Evolutionary conservation across 2,329 filamentous ascomycete species (phyloP), one percentile per base, ranked within the genome.

Genomic region (Fusarium piperis): DNA sequence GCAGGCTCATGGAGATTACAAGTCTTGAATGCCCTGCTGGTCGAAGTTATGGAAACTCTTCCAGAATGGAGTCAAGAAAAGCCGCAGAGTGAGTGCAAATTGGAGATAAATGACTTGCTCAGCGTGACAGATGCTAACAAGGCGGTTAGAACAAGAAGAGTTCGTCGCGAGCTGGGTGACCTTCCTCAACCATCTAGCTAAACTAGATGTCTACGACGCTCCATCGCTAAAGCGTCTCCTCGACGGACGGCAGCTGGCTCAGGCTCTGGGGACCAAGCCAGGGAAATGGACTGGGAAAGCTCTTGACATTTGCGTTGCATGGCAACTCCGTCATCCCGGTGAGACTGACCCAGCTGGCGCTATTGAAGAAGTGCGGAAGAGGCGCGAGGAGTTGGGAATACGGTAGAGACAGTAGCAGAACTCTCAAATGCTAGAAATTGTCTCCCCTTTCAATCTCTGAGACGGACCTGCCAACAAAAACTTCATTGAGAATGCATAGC

Each of bases 231-330:
- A 89, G 74, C 86, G 87, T 6, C 82, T 94, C 26, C 84, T 97
- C 35, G 93, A 97, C 77, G 95, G 96, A 16, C 92, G 88, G 39
- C 85, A 91, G 59, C 87, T 98, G 20, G 88, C 90, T 18, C 87
- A 90, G 68, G 89, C 88, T 5, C 85, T 98, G 4, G 89, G 87
- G 0, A 83, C 87, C n/a, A 90, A 90, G 70, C 91, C 93, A 0
- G 94, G 94, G 1, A 90, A 86, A n/a, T 98, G 95, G 95, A 92
- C 97, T 87, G 90, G 90, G 60, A 86, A 87, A 51, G 94, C 94
- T 4, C 83, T 97, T 52, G 92, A 97, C 33, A 85, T 94, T 5
- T 93, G 94, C 67, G 89, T 97, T 81, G 90, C 91, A 67, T 98
- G 95, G 94, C 96, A 98, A 81, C 87, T 98, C 59, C 88, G 93